Conservation (phyloP, 108 stramenopile genomes). For the Asterionellopsis glacialis region DNA sequence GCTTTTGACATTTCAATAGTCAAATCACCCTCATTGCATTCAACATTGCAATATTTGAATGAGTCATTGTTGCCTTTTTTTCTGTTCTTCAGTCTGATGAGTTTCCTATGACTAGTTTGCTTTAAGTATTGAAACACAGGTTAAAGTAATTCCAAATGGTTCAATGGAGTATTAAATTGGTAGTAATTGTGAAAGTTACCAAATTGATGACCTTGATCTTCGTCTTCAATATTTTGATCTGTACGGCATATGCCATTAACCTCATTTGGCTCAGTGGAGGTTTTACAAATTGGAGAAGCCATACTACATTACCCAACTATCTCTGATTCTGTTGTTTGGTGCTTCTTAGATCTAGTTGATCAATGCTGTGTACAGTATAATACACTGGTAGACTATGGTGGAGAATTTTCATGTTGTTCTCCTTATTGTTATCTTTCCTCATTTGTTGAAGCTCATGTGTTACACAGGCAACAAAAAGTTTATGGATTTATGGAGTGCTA, state of each 20-base stretch:
- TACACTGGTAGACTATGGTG: no score
- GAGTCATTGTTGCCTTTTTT: slow-evolving; percentile 2
- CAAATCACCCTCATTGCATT: slow-evolving; percentile 53
- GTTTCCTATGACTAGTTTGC: background rate
- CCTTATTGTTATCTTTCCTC: no score
- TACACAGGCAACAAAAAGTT: no score
- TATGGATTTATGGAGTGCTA: no score
- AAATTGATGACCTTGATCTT: slow-evolving; percentile 14
- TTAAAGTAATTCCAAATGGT: slow-evolving; percentile 4
- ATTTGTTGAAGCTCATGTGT: no score
- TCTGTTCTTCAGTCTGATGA: background rate
- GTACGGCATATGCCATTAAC: background rate
- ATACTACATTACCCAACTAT: no score
- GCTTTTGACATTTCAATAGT: slow-evolving; percentile 32
- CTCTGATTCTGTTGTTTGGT: no score
- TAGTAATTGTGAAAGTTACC: slow-evolving; percentile 60
- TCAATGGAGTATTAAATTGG: slow-evolving; percentile 17
- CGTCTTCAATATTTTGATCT: background rate
- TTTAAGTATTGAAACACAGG: background rate
- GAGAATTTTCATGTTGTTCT: no score
- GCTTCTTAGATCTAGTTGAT: no score
- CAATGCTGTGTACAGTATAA: no score
- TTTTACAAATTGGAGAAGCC: no score
- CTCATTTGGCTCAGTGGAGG: no score
- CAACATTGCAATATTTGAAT: slow-evolving; percentile 43